phyloP scores from a whole-genome alignment of 108 stramenopile species.

The Cyclostephanos tholiformis region DNA sequence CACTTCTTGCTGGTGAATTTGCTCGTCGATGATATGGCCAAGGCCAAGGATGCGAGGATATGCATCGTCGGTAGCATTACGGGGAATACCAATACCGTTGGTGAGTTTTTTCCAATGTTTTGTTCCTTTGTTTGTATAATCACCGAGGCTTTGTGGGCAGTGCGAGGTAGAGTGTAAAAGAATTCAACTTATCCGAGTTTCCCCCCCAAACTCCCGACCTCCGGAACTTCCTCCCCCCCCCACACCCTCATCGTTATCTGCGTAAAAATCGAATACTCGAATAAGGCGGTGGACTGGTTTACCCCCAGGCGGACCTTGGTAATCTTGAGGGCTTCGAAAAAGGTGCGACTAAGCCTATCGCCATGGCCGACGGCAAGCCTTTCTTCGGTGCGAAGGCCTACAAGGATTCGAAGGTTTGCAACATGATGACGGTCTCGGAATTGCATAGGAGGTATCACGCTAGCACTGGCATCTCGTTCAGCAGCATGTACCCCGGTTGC shows the following conservation, averaged over 20 bases:
- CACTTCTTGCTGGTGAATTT: conserved; percentile 92
- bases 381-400: conserved; percentile 97
- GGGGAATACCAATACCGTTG: conserved; percentile 93
- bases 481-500: conserved; percentile 97
- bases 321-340: conserved; percentile 81
- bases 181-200: no score
- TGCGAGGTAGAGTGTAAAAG: no score
- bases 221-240: not conserved
- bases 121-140: not conserved
- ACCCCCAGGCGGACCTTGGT: conserved; percentile 92
- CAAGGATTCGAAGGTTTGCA: conserved; percentile 93
- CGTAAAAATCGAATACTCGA: not conserved
- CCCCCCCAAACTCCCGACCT: not conserved
- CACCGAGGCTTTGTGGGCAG: not conserved
- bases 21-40: conserved; percentile 91
- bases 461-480: conserved; percentile 92
- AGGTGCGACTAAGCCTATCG: conserved; percentile 74
- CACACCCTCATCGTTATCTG: not conserved
- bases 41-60: conserved; percentile 86
- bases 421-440: conserved; percentile 92
- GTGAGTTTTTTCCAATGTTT: conserved; percentile 54
- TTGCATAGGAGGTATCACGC: conserved; percentile 92
- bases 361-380: conserved; percentile 93
- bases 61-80: conserved; percentile 95
- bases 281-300: conserved; percentile 82